phyloP scores from a whole-genome alignment of 495 filamentous ascomycete species.

The Hyphodiscus hymeniophilus region DNA sequence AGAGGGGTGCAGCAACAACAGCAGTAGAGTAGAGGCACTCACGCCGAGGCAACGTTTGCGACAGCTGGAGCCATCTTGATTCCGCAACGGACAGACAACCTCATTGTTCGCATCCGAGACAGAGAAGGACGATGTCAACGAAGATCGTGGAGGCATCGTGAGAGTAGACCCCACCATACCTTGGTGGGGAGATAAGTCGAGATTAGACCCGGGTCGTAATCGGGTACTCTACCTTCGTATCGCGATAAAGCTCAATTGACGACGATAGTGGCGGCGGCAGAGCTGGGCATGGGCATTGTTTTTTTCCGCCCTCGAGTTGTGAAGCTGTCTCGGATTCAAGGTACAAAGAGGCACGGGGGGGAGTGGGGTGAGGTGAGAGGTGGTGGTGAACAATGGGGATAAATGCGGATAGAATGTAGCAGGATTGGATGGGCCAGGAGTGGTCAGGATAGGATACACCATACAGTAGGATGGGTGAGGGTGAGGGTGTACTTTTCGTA shows the following conservation, averaged over 20 bases:
- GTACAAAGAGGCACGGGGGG: background rate
- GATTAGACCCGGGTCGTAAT: constrained; percentile 10
- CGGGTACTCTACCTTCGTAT: too few species aligned
- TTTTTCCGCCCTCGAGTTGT: background rate
- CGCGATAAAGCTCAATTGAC: constrained; percentile 11
- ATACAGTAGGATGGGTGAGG: too few species aligned
- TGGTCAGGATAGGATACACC: too few species aligned
- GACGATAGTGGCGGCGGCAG: constrained; percentile 4
- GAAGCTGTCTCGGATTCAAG: background rate
- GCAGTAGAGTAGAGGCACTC: constrained; percentile 44
- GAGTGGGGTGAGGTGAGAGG: constrained; percentile 1
- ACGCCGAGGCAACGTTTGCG: constrained; percentile 96
- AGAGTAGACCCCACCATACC: constrained; percentile 50
- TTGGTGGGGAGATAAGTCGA: constrained; percentile 16
- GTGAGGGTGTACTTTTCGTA: too few species aligned
- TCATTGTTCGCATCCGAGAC: constrained; percentile 89
- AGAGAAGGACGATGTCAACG: constrained; percentile 84
- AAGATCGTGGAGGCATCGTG: constrained; percentile 79
- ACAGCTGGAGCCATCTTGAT: constrained; percentile 95
- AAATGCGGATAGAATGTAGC: background rate
- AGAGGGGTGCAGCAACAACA: constrained; percentile 14
- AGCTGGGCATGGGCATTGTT: constrained; percentile 14
- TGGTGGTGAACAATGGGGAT: background rate
- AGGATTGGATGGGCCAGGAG: background rate
- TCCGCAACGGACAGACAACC: constrained; percentile 91